Evolutionary conservation across 768 basidiomycete species (phyloP).

Genomic region (Tulasnella sp.): DNA sequence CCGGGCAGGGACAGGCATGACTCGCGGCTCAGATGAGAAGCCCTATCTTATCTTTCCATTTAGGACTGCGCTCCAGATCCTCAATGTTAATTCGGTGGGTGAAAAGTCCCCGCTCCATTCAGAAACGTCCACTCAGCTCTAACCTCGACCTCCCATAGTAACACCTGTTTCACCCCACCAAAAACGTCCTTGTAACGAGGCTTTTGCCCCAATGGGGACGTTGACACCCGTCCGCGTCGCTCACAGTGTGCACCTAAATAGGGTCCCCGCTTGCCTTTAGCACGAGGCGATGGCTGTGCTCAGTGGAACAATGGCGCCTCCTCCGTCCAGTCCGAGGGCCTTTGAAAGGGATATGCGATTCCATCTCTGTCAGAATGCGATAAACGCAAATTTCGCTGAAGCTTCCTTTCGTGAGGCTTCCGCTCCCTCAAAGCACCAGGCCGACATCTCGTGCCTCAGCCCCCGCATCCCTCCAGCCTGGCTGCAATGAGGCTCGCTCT

Average conservation of each 20-base stretch:
- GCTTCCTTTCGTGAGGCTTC: constrained; percentile 4
- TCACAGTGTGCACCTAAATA: constrained; percentile 6
- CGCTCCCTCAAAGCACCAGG: background rate
- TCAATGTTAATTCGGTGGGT: background rate
- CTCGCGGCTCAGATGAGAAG: background rate
- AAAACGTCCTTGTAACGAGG: background rate
- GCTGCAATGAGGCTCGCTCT: constrained; percentile 4
- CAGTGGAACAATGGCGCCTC: background rate
- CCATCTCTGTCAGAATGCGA: constrained; percentile 5
- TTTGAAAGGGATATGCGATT: background rate
- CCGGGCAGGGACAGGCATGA: too few species aligned
- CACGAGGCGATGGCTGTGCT: constrained; percentile 8
- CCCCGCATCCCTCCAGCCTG: background rate
- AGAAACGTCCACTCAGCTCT: background rate
- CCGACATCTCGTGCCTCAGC: background rate
- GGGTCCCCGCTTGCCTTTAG: constrained; percentile 9
- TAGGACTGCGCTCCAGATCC: background rate
- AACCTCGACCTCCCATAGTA: constrained; percentile 6
- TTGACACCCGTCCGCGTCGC: background rate
- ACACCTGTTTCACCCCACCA: constrained; percentile 12
- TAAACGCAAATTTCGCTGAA: background rate
- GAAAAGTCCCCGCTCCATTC: background rate
- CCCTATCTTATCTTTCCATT: background rate
- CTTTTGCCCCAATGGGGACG: background rate
- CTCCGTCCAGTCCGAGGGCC: background rate